Conservation (phyloP, 2,329 filamentous ascomycete genomes). For the Talaromyces islandicus region DNA sequence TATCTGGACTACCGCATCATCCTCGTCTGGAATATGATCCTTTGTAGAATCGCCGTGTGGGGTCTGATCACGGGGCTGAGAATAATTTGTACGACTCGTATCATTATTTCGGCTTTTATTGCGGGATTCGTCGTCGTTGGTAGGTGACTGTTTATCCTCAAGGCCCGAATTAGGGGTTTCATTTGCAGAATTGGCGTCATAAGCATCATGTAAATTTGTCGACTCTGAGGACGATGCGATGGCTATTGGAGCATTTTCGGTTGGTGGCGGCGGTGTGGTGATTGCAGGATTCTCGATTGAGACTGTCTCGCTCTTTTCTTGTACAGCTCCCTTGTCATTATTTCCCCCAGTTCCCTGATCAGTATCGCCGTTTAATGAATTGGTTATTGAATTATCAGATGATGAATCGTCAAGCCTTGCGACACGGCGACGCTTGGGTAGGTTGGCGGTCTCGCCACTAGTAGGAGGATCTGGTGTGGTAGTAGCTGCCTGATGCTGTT, state of each 20-base stretch:
- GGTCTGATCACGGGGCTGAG: neutral
- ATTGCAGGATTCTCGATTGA: neutral
- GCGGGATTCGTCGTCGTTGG: neutral
- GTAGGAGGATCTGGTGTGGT: slow-evolving; percentile 6
- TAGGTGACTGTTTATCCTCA: neutral
- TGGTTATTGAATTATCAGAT: neutral
- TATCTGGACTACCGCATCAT: slow-evolving; percentile 54
- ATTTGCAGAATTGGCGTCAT: neutral
- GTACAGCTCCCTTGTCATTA: neutral
- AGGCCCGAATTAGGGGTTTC: neutral
- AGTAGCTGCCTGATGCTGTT: slow-evolving; percentile 24
- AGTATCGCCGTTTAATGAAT: neutral
- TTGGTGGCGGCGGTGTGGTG: neutral
- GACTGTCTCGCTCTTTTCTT: neutral
- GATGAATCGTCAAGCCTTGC: slow-evolving; percentile 14
- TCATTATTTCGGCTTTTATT: neutral
- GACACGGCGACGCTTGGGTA: slow-evolving; percentile 19
- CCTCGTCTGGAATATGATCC: slow-evolving; percentile 1
- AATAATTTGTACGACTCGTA: neutral
- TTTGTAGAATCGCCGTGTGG: neutral
- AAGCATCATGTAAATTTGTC: neutral
- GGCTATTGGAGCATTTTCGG: neutral
- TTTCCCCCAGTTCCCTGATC: neutral
- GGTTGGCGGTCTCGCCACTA: neutral
- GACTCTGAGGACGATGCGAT: neutral